Evolutionary conservation across 805 yeast genomes (phyloP).

Genomic region (Starmerella floris): DNA sequence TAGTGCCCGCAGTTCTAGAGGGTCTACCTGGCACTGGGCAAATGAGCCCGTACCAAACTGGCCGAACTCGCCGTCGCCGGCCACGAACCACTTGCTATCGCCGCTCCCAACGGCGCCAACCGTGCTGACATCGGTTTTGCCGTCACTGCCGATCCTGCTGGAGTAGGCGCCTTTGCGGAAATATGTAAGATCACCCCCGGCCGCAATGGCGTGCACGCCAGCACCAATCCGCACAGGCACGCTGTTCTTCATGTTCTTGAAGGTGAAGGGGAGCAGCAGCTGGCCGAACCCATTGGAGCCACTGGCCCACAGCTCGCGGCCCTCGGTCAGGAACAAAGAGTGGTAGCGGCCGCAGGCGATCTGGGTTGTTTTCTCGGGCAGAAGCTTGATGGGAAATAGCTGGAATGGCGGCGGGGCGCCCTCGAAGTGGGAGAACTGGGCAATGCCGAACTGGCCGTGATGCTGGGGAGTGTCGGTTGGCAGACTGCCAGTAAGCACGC

Average conservation of each 20-base stretch:
- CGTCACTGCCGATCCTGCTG: slow-evolving; percentile 25
- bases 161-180: not conserved
- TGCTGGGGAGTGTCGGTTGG: slow-evolving; percentile 31
- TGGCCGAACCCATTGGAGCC: slow-evolving; percentile 83
- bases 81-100: slow-evolving; percentile 33
- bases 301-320: slow-evolving; percentile 70
- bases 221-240: slow-evolving; percentile 46
- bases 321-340: slow-evolving; percentile 51
- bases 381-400: slow-evolving; percentile 42
- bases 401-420: slow-evolving; percentile 37
- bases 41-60: slow-evolving; percentile 71
- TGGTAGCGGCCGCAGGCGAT: slow-evolving; percentile 67
- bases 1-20: slow-evolving; percentile 43
- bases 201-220: slow-evolving; percentile 37
- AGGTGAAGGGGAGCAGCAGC: slow-evolving; percentile 54
- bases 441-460: slow-evolving; percentile 76
- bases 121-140: slow-evolving; percentile 21
- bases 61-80: slow-evolving; percentile 79
- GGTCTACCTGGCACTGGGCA: slow-evolving; percentile 58
- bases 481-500: slow-evolving; percentile 39
- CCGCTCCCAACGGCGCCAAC: too few species aligned
- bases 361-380: slow-evolving; percentile 42
- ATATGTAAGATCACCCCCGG: slow-evolving; percentile 37
- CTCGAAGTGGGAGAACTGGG: slow-evolving; percentile 53
- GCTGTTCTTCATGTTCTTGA: slow-evolving; percentile 53